Base-by-base conservation (phyloP, 2,329 filamentous ascomycete genomes). In the Aspergillus sp. region DNA sequence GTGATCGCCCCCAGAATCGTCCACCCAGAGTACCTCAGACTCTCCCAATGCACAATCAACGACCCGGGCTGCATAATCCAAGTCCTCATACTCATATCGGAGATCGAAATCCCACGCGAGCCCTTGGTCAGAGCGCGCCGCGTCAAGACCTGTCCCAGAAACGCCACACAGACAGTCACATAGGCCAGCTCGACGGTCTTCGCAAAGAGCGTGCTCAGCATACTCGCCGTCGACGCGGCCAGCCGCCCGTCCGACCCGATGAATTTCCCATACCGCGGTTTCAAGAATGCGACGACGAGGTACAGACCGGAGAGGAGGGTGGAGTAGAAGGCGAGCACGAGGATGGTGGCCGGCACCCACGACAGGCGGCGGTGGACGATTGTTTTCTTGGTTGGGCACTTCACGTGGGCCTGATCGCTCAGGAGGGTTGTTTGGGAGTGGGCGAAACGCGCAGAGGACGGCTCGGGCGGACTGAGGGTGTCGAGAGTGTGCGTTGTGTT, bases 101-200 rank as follows among this genome's bases (percentile, higher is more conserved):
- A 87, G 15, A 93, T 80, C 0, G 85, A 90, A 57, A 93, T 82
- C 2, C 90, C 90, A 3, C 78, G 75, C 0, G 85, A 82, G 8
- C 80, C 77, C 53, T 80, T 82, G 22, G 81, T 80, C 55, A 90
- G 82, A 0, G 89, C 87, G 54, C 88, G 78, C 18, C 88, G 81
- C n/a, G 85, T 91, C 15, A 93, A 74, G 0, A 89, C 83, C 69
- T 95, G 90, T 0, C 90, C 90, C 0, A 93, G 70, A 54, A 89
- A 89, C 0, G 87, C 83, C 1, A 93, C 87, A 59, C 91, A 89
- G 0, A 90, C 86, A 0, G 89, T 91, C 3, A 91, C 89, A 66
- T 92, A 93, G 0, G 87, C 86, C 62, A 93, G 69, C 72, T 93
- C 90, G 48, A 93, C 90, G 0, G 87, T 83, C 72, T 93, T 93